These are phyloP conservation scores for Desmodesmus armatus DNA, from an alignment of 139 green algal genomes.

Conservation along the genomic window DNA sequence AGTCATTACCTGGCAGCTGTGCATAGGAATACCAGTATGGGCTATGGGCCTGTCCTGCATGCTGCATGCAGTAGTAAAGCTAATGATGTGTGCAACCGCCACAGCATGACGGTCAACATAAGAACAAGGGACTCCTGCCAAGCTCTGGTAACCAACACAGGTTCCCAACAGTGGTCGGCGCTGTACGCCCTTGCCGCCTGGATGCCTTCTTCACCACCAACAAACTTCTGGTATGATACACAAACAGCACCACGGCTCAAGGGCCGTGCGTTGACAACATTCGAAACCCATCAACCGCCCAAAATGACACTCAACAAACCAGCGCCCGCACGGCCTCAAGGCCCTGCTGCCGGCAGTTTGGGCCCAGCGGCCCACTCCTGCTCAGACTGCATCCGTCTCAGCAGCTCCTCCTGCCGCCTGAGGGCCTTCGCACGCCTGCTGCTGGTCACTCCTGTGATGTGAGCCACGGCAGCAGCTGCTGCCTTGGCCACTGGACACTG, in stretches of 20 bases:
- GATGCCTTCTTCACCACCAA: no score
- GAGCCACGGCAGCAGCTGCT: constrained; percentile 32
- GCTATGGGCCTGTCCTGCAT: no score
- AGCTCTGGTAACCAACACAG: no score
- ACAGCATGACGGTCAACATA: background rate
- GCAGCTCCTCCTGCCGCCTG: constrained; percentile 3
- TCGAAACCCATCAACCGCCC: background rate
- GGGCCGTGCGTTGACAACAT: no score
- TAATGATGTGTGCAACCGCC: background rate
- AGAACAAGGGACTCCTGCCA: no score
- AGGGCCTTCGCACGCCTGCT: background rate
- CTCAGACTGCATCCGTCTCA: background rate
- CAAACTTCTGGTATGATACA: no score
- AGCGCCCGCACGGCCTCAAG: background rate
- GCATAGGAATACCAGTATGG: no score
- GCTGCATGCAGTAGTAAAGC: no score
- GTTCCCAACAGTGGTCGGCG: no score
- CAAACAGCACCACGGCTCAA: no score
- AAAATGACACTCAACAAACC: background rate
- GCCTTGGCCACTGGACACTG: constrained; percentile 21
- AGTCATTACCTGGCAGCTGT: no score
- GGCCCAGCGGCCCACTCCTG: constrained; percentile 26
- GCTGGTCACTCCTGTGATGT: background rate
- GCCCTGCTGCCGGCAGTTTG: background rate
- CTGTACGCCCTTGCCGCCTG: no score